Base-by-base conservation (phyloP, 1,139 yeast species). In the Ashbya aceris region DNA sequence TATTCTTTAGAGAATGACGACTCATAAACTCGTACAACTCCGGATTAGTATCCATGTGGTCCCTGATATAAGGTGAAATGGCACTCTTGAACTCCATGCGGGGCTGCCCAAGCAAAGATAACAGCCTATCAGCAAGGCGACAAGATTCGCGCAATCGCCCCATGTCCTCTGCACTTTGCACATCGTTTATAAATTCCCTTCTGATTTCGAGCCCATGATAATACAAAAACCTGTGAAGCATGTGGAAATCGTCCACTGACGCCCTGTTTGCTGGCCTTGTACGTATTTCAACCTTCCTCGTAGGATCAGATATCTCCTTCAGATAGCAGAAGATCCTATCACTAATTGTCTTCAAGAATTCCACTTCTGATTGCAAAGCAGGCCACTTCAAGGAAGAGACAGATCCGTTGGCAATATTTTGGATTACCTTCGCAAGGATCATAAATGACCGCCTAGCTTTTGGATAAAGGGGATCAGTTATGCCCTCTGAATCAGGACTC, bases 381-480 rank as follows among this genome's bases (percentile, higher is more conserved):
- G 82, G 79, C 77, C 85, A 76, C 56, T 75, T 81, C 26, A 78
- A 63, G 12, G 79, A 66, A 2, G 70, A 65, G 35, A 74, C 66
- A 0, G 87, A 69, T 7, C 86, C 89, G 55, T 91, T 91, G 0
- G 96, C 96, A 67, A 89, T 74, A 52, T 83, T 79, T 64, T 91
- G 98, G 36, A 89, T 67, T 27, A 84, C 79, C 55, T 87, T 85
- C 3, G 95, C 97, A 38, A 91, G 65, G 48, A 84, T 80, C 55
- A 91, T 80, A 41, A 85, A 70, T 1, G 87, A 76, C 49, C 95
- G 71, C 50, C 87, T 81, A 8, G 80, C 77, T 29, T 68, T 71
- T 7, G 61, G 50, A 63, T 65, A 52, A 52, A 69, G 55, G 27
- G 58, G 51, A 26, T 60, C 64, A 5, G 69, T 62, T 29, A 76